phyloP scores from a whole-genome alignment of 1,284 basidiomycete genomes.

The Microbotryum lychnidis-dioicae region DNA sequence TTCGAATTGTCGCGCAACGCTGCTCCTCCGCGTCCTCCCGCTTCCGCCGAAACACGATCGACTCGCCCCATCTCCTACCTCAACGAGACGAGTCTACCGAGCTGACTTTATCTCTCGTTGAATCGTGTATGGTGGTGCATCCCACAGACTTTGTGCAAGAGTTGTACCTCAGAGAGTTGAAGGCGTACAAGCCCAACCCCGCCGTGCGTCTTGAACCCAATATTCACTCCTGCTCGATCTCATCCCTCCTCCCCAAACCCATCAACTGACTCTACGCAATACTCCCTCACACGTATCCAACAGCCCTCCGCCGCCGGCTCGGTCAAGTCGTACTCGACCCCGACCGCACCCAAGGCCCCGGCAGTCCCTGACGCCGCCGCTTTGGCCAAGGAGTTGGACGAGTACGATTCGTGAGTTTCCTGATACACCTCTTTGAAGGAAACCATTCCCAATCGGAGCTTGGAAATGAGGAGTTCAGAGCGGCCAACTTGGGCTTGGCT shows the following conservation, averaged over 20 bases:
- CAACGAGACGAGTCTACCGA: neutral
- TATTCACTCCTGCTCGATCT: too few species aligned
- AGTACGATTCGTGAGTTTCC: constrained; percentile 37
- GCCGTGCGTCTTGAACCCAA: constrained; percentile 31
- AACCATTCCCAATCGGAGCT: too few species aligned
- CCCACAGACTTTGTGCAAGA: constrained; percentile 44
- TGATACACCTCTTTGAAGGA: too few species aligned
- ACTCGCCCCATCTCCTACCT: neutral
- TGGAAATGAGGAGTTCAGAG: too few species aligned
- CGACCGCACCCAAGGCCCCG: constrained; percentile 41
- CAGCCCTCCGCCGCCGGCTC: constrained; percentile 34
- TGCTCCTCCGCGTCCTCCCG: too few species aligned
- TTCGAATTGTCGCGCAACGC: too few species aligned
- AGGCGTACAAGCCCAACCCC: constrained; percentile 44
- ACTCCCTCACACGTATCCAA: neutral
- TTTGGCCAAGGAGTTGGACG: constrained; percentile 42
- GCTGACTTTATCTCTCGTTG: neutral
- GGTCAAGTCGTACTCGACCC: constrained; percentile 43
- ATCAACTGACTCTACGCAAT: neutral
- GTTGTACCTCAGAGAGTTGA: constrained; percentile 44
- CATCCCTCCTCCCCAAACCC: neutral
- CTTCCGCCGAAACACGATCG: too few species aligned
- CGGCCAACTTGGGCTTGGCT: neutral
- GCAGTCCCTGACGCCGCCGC: constrained; percentile 40
- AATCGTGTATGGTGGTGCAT: neutral